These are phyloP conservation scores for Diplocarpon rosae DNA, from an alignment of 2,329 filamentous ascomycete species.

Conservation along the genomic window DNA sequence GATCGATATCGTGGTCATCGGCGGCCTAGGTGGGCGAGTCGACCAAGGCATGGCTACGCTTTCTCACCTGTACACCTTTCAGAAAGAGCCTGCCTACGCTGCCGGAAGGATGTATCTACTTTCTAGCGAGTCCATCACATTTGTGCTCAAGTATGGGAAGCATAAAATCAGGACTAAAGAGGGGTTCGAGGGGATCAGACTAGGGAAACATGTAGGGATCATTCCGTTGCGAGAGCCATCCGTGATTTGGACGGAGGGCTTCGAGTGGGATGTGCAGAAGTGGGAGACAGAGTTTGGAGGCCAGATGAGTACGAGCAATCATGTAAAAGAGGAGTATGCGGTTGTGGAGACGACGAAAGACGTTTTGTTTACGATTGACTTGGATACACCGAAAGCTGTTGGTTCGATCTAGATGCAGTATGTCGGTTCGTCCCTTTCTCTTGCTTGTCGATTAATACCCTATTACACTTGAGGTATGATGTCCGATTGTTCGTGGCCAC, in stretches of 20 bases:
- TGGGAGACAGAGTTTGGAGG: constrained; percentile 72
- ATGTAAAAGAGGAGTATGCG: constrained; percentile 50
- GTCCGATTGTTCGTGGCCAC: too few species aligned
- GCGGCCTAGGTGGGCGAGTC: constrained; percentile 78
- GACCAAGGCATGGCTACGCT: constrained; percentile 87
- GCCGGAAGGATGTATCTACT: constrained; percentile 63
- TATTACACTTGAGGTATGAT: too few species aligned
- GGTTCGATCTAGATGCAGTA: not conserved
- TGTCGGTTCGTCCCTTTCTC: not conserved
- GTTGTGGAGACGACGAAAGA: constrained; percentile 51
- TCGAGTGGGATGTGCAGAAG: constrained; percentile 82
- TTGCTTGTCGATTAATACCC: too few species aligned
- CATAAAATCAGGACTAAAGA: constrained; percentile 53
- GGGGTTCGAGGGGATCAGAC: constrained; percentile 6
- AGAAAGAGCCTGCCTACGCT: constrained; percentile 37
- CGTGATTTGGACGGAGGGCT: constrained; percentile 64
- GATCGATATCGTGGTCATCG: constrained; percentile 65
- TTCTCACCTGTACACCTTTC: constrained; percentile 66
- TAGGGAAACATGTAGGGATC: constrained; percentile 70
- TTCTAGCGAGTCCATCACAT: constrained; percentile 53
- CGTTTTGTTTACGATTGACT: constrained; percentile 65
- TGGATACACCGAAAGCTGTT: constrained; percentile 10
- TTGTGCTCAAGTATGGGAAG: constrained; percentile 33
- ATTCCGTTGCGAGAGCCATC: constrained; percentile 73
- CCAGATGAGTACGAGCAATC: constrained; percentile 70